Conservation (phyloP, 1,284 basidiomycete genomes). For the Phellopilus nigrolimitatus region DNA sequence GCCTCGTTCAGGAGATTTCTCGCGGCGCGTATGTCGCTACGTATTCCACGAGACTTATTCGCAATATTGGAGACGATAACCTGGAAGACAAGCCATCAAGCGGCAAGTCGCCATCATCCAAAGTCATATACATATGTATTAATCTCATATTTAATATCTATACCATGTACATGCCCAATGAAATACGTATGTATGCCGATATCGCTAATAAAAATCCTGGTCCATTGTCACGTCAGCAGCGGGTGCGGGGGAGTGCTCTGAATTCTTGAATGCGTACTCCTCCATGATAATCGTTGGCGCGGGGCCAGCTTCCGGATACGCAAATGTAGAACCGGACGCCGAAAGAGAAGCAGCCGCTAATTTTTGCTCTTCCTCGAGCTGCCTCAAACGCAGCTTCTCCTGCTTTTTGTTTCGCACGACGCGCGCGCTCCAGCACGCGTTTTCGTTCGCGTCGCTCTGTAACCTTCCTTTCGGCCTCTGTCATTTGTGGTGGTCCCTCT, state of each 20-base stretch:
- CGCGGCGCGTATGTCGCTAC: constrained; percentile 36
- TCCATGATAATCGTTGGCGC: background rate
- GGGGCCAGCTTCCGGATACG: background rate
- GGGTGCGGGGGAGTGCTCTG: background rate
- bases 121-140: no score
- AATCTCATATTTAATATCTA: no score
- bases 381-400: constrained; percentile 9
- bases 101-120: no score
- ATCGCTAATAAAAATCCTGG: background rate
- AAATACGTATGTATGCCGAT: background rate
- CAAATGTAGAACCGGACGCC: background rate
- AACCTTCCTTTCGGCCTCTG: constrained; percentile 43
- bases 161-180: background rate
- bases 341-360: background rate
- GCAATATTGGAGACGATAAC: constrained; percentile 41
- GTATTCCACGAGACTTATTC: constrained; percentile 37
- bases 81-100: no score
- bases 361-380: constrained; percentile 1
- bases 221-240: background rate
- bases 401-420: constrained; percentile 41
- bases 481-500: constrained; percentile 3
- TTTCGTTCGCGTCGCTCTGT: constrained; percentile 41
- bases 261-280: background rate
- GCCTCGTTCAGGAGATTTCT: constrained; percentile 38
- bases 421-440: constrained; percentile 46